phyloP scores from a whole-genome alignment of 352 stramenopile genomes.

The Sclerospora graminicola region DNA sequence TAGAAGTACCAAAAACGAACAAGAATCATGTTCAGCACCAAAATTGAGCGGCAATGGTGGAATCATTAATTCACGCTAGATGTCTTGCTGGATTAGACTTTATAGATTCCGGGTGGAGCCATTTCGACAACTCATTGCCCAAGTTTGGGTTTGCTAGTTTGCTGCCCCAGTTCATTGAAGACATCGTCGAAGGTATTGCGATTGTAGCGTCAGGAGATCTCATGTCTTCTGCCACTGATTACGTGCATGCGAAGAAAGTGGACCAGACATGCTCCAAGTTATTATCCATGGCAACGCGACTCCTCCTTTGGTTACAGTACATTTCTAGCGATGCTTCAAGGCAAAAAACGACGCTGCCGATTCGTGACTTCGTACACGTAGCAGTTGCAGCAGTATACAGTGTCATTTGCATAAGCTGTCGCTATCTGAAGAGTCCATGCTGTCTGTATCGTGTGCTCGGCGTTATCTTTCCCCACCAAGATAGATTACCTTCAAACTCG shows the following conservation, averaged over 20 bases:
- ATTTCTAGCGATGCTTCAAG: conserved; percentile 38
- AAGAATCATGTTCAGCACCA: conserved; percentile 24
- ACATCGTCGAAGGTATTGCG: conserved; percentile 44
- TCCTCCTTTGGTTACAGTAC: conserved; percentile 61
- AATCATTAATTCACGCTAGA: conserved; percentile 38
- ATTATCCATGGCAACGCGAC: conserved; percentile 32
- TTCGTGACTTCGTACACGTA: conserved; percentile 46
- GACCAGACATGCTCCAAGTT: conserved; percentile 62
- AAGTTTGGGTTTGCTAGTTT: conserved; percentile 26
- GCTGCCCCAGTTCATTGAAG: conserved; percentile 46
- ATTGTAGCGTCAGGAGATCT: conserved; percentile 44
- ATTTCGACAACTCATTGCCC: conserved; percentile 2
- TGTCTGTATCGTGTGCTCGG: conserved; percentile 52
- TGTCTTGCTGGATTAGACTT: conserved; percentile 48
- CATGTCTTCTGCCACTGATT: conserved; percentile 34
- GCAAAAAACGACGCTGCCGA: conserved; percentile 21
- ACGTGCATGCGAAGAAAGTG: conserved; percentile 40
- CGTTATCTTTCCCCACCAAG: conserved; percentile 69
- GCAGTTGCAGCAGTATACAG: conserved; percentile 65
- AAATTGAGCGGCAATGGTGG: conserved; percentile 29
- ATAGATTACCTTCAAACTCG: conserved; percentile 35
- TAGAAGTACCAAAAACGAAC: conserved; percentile 32
- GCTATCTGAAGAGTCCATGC: conserved; percentile 56
- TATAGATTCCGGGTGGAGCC: conserved; percentile 37
- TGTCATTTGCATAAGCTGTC: conserved; percentile 50